Evolutionary conservation across 305 asterid species (phyloP).

Genomic region (Fraxinus floribunda): DNA sequence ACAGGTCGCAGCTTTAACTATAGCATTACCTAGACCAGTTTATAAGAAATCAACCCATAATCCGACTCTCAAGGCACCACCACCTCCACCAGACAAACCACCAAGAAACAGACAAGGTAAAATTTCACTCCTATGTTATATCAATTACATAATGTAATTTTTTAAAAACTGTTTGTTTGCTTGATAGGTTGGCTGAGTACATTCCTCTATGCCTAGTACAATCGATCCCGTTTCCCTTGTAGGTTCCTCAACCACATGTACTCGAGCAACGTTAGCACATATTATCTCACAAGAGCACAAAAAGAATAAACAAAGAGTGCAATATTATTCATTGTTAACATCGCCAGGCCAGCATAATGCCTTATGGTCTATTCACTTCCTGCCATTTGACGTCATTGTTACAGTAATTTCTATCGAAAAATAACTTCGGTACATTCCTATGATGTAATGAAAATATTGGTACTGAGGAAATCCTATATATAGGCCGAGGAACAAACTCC

Average conservation of each 20-base stretch:
- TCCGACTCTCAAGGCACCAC: background rate
- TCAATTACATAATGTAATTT: background rate
- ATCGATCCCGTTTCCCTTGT: background rate
- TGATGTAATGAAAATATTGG: background rate
- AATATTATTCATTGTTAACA: conserved; percentile 9
- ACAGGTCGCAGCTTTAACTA: background rate
- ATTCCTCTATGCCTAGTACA: background rate
- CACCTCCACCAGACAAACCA: background rate
- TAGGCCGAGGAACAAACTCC: conserved; percentile 5
- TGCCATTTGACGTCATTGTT: background rate
- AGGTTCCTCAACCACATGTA: background rate
- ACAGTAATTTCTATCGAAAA: background rate
- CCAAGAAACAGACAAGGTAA: background rate
- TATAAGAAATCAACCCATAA: background rate
- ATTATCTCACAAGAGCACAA: background rate
- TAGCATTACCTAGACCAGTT: background rate
- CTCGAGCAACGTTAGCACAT: too few relatives aligned
- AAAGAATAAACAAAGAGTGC: background rate
- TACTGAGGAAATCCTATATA: conserved; percentile 21
- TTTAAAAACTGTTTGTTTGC: background rate
- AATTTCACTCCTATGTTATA: too few relatives aligned
- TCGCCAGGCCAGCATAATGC: conserved; percentile 10
- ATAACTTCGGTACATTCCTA: background rate
- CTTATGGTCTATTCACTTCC: background rate
- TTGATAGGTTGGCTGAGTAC: conserved; percentile 1